Evolutionary conservation across 2,329 filamentous ascomycete genomes (phyloP), one percentile per base, ranked within the genome.

Genomic region (Trichoderma gracile): DNA sequence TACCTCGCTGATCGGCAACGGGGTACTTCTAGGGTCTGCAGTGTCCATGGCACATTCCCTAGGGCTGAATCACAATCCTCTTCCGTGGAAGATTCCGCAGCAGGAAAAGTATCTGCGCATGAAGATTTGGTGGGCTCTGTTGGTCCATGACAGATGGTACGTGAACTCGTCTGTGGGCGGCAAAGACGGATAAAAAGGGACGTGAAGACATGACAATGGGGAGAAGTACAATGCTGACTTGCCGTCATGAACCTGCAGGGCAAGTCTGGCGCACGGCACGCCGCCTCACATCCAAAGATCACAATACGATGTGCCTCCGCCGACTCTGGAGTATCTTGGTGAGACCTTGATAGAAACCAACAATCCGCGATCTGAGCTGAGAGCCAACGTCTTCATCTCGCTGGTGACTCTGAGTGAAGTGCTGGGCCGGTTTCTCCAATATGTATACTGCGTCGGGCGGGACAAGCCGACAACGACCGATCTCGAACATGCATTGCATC

Each of bases 1-100:
- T 7, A 86, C 84, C 7, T 84, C 84, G 1, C 81, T 87, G 70
- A 82, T 85, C 6, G 84, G 85, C 0, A 86, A 87, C 67, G 81
- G 80, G 0, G 77, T 82, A 0, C 75, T 80, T 43, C 73, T 85
- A 1, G 83, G 83, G 0, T 77, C 79, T 0, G 81, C 82, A 0
- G 76, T 86, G 8, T 80, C 82, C 0, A 73, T 86, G 53, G 81
- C 82, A 0, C 79, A 86, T 68, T 81, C 81, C 0, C 73, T 86
- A 0, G 84, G 84, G 0, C 70, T 86, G 4, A 85, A 87, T 67
- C 78, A 82, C 12, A 78, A 84, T 52, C 81, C 84, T 0, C 72
- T 77, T 1, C 73, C 73, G 3, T 87, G 84, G 84, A 79, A 81
- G 59, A 81, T 86, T n/a, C 75, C 81, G 0, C 69, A 75, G 3